phyloP scores from a whole-genome alignment of 2,329 filamentous ascomycete genomes.

The Aspergillus tamarii region DNA sequence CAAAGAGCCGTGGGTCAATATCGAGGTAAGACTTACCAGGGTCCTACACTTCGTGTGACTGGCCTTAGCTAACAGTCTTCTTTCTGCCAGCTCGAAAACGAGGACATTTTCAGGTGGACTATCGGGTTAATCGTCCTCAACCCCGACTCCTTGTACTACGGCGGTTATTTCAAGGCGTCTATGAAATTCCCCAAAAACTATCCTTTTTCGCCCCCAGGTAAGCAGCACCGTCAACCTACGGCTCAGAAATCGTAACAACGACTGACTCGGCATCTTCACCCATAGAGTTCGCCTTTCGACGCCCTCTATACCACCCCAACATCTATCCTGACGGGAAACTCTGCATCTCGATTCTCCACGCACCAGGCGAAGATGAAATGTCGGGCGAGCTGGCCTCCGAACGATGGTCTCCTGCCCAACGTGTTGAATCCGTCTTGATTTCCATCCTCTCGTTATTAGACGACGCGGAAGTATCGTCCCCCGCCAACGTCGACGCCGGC shows the following conservation, averaged over 20 bases:
- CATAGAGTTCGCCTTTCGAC: constrained; percentile 77
- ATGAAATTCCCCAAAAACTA: constrained; percentile 90
- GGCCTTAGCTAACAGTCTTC: background rate
- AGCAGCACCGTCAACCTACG: constrained; percentile 20
- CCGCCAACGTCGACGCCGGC: constrained; percentile 91
- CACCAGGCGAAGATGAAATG: constrained; percentile 87
- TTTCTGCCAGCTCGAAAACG: constrained; percentile 65
- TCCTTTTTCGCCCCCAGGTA: constrained; percentile 78
- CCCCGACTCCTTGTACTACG: constrained; percentile 86
- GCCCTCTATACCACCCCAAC: constrained; percentile 86
- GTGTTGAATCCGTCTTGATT: constrained; percentile 91
- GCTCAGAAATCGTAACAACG: background rate
- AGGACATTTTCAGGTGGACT: constrained; percentile 86
- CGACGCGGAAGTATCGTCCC: constrained; percentile 89
- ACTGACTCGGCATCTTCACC: background rate
- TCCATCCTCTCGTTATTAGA: constrained; percentile 91
- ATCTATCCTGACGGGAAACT: constrained; percentile 88
- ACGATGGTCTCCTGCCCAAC: constrained; percentile 91
- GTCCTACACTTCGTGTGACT: background rate
- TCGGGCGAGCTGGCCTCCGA: constrained; percentile 89
- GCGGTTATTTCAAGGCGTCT: constrained; percentile 87
- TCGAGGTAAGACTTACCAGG: constrained; percentile 65
- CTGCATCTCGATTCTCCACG: constrained; percentile 95
- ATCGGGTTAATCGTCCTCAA: constrained; percentile 92
- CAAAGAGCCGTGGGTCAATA: constrained; percentile 92